Base-by-base conservation (phyloP, 2,329 filamentous ascomycete species). In the Colletotrichum nymphaeae region DNA sequence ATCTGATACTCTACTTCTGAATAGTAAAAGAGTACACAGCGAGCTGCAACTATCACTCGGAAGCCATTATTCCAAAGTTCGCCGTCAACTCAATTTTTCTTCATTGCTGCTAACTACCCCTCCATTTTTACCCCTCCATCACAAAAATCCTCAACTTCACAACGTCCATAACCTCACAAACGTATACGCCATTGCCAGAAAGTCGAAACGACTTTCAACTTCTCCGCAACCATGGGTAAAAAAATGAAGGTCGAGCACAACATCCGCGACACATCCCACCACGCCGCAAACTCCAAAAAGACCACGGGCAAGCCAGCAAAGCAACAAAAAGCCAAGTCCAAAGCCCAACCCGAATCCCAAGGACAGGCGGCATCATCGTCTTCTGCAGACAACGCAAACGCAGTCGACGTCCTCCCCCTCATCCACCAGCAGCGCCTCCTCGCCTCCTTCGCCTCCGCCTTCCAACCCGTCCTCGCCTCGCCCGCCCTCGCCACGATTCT, bases 391-490 rank as follows among this genome's bases (percentile, higher is more conserved):
- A 26, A 19, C 35, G 1, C 28, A 53, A 16, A 26, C 46, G 16
- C 46, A 8, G 22, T 35, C 28, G 14, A 24, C n/a, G 42, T 22
- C 22, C 65, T 73, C 3, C 71, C 71, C 46, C 19, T 59, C 2
- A 6, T 60, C 30, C 46, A 66, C 56, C 93, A 95, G 79, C 94
- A 95, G 81, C 84, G 88, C 46, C 86, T 97, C 30, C 86, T 98
- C 59, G 88, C 95, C 77, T 85, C 95, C 75, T 98, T 97, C 84
- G 87, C 88, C 71, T 84, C 89, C 73, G 87, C 93, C 0, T 94
- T 97, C 77, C 79, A 83, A 14, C 81, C 83, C 2, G 80, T 88
- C 7, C 84, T 92, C 63, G 78, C 81, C 9, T 86, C 86, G 2
- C 81, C 84, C 7, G 52, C 65, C n/a, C 86, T 92, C 62, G 81